These are phyloP conservation scores for Penicillium verhagenii DNA, from an alignment of 495 filamentous ascomycete species.

Conservation along the genomic window DNA sequence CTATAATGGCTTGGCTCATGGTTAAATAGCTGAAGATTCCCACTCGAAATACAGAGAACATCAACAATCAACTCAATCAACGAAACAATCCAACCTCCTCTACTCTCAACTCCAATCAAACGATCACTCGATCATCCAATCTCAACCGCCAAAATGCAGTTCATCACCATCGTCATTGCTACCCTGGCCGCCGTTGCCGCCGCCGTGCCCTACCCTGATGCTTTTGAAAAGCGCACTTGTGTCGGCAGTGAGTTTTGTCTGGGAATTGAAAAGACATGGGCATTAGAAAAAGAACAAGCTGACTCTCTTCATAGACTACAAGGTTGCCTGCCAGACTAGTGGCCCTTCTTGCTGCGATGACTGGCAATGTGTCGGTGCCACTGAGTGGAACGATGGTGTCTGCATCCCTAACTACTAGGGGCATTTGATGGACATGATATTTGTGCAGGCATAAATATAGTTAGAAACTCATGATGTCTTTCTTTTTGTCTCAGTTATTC, in stretches of 20 bases:
- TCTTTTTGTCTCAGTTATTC: neutral
- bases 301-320: neutral
- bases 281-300: neutral
- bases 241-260: neutral
- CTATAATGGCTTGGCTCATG: neutral
- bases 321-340: neutral
- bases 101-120: neutral
- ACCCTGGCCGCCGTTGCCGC: neutral
- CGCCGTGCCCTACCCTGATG: neutral
- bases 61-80: neutral
- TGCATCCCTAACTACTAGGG: neutral
- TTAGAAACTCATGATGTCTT: slow-evolving; percentile 3
- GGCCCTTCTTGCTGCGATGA: neutral
- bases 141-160: neutral
- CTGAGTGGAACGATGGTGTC: neutral
- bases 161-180: neutral
- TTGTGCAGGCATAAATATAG: neutral
- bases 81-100: neutral
- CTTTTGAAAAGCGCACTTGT: neutral
- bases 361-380: neutral
- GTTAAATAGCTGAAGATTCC: neutral
- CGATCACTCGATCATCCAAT: neutral
- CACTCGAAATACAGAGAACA: neutral
- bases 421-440: neutral
- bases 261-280: neutral